phyloP scores from a whole-genome alignment of 2,329 filamentous ascomycete species.

The Mycosphaerelloides madeirae region DNA sequence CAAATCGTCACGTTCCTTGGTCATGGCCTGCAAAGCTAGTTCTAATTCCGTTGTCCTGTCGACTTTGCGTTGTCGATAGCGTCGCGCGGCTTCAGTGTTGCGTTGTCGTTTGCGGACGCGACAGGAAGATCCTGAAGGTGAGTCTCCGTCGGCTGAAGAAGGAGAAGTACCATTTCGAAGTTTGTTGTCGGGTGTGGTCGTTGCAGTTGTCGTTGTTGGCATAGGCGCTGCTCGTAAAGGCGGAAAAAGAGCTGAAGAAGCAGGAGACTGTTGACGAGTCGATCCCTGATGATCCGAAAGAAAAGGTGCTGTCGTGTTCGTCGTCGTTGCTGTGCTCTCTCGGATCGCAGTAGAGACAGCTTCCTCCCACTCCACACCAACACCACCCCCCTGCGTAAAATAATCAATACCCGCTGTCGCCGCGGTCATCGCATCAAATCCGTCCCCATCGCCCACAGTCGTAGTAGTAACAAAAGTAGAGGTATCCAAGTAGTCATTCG shows the following conservation, averaged over 20 bases:
- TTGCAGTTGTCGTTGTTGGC: not conserved
- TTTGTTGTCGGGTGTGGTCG: not conserved
- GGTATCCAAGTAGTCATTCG: constrained; percentile 7
- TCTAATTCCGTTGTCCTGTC: constrained; percentile 63
- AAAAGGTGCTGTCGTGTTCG: no score
- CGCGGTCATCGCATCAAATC: not conserved
- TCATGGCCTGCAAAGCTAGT: constrained; percentile 53
- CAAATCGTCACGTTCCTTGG: constrained; percentile 59
- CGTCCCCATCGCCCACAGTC: not conserved
- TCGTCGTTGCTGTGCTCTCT: not conserved
- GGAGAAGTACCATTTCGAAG: not conserved
- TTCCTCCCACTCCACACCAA: not conserved
- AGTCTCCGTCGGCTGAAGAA: constrained; percentile 5
- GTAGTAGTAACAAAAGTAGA: constrained; percentile 7
- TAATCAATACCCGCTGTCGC: not conserved
- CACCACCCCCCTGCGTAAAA: not conserved
- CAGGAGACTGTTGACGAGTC: no score
- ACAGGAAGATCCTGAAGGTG: constrained; percentile 6
- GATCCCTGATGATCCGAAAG: no score
- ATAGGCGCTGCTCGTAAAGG: not conserved
- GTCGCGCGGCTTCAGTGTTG: constrained; percentile 67
- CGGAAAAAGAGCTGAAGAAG: no score
- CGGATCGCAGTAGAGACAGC: not conserved
- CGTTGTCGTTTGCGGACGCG: constrained; percentile 53
- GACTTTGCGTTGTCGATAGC: constrained; percentile 66